Evolutionary conservation across 2,329 filamentous ascomycete species (phyloP).

Genomic region (Atkinsonella texensis): DNA sequence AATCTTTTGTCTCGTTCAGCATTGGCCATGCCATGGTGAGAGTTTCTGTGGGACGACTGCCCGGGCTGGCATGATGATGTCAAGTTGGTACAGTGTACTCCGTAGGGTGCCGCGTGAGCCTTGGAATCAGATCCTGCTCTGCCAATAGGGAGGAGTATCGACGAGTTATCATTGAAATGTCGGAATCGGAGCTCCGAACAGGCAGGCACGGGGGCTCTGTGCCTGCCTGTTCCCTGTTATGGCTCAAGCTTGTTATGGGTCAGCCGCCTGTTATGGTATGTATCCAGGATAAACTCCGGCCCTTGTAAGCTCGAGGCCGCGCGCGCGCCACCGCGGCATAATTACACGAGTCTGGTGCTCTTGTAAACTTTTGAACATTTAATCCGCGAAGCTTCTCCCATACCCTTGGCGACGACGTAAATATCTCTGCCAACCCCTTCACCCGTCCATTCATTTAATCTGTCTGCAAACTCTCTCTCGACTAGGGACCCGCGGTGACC

Average conservation of each 20-base stretch:
- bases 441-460: not conserved
- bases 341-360: not conserved
- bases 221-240: too few species aligned
- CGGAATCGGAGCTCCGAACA: not conserved
- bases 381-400: not conserved
- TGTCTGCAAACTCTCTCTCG: too few species aligned
- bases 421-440: not conserved
- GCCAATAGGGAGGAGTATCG: too few species aligned
- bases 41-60: too few species aligned
- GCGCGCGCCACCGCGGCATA: slow-evolving; percentile 1
- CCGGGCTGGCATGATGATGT: not conserved
- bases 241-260: too few species aligned
- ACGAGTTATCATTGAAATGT: too few species aligned
- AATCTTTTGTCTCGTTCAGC: too few species aligned
- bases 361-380: not conserved
- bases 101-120: not conserved
- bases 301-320: not conserved
- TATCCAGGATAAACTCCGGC: slow-evolving; percentile 7
- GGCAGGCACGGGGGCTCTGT: too few species aligned
- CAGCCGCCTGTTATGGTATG: too few species aligned
- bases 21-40: too few species aligned
- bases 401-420: not conserved
- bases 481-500: not conserved
- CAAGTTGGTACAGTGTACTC: not conserved
- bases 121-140: not conserved